Evolutionary conservation across 371 early-diverging fungal species (phyloP).

Genomic region (Mortierella sp.): DNA sequence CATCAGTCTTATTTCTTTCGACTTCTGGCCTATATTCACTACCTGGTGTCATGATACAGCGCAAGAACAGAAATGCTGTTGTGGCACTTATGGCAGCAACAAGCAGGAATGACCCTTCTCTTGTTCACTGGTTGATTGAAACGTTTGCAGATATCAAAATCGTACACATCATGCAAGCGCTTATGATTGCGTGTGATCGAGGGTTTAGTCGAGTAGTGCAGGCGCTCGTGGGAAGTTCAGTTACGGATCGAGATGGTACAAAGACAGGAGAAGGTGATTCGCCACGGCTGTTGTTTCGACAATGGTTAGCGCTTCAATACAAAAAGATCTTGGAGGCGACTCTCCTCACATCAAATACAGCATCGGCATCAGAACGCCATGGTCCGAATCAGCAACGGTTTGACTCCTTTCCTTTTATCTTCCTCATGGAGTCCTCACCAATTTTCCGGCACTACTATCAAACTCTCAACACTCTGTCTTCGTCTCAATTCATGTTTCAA

Average conservation of each 20-base stretch:
- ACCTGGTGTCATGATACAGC: constrained; percentile 43
- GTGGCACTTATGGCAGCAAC: constrained; percentile 50
- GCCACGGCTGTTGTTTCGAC: constrained; percentile 18
- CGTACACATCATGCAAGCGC: constrained; percentile 45
- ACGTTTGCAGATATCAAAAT: constrained; percentile 51
- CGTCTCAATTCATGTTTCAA: constrained; percentile 40
- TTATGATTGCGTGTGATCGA: constrained; percentile 50
- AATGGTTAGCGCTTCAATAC: constrained; percentile 34
- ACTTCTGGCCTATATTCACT: constrained; percentile 22
- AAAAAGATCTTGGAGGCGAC: constrained; percentile 19
- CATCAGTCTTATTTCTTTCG: constrained; percentile 33
- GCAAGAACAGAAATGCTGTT: constrained; percentile 46
- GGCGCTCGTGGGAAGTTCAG: constrained; percentile 20
- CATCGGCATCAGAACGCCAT: neutral
- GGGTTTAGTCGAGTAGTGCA: constrained; percentile 28
- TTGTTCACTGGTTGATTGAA: constrained; percentile 47
- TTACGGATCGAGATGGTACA: neutral
- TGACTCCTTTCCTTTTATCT: constrained; percentile 39
- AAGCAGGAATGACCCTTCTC: constrained; percentile 37
- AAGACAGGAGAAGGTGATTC: neutral
- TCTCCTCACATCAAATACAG: neutral
- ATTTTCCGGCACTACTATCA: constrained; percentile 45
- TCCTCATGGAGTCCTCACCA: constrained; percentile 50
- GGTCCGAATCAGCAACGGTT: constrained; percentile 1
- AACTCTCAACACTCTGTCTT: constrained; percentile 40